Percentiles rank a stretch among this genome's conserved stretches.
Conservation (phyloP, 2,329 filamentous ascomycete genomes). For the Shiraia bambusicola region DNA sequence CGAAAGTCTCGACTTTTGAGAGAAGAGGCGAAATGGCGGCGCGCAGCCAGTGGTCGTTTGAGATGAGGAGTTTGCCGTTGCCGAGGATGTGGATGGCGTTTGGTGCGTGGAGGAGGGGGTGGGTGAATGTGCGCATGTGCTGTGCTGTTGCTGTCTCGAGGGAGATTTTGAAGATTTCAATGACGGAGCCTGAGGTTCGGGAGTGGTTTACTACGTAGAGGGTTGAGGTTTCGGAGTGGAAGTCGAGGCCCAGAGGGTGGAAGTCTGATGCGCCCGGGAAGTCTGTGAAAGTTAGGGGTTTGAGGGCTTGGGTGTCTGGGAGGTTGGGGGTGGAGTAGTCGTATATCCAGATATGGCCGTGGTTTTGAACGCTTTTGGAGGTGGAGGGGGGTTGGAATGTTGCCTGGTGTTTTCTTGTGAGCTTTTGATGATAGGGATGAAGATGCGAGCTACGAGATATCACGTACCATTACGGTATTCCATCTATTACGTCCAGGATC, state of each 20-base stretch:
- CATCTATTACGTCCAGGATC: slow-evolving; percentile 47
- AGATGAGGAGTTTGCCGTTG: slow-evolving; percentile 39
- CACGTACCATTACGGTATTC: slow-evolving; percentile 50
- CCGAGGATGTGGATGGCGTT: slow-evolving; percentile 45
- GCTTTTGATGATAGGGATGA: background rate
- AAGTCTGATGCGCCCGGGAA: slow-evolving; percentile 36
- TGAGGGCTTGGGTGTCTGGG: slow-evolving; percentile 20
- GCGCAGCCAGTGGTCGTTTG: slow-evolving; percentile 48
- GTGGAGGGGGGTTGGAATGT: slow-evolving; percentile 22
- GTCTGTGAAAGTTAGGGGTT: slow-evolving; percentile 26
- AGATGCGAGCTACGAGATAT: background rate
- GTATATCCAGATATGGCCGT: slow-evolving; percentile 44
- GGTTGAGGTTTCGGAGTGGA: slow-evolving; percentile 35
- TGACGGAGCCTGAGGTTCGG: slow-evolving; percentile 25
- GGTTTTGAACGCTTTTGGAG: slow-evolving; percentile 13
- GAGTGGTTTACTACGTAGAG: slow-evolving; percentile 48
- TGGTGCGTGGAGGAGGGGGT: slow-evolving; percentile 39
- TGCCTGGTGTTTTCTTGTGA: slow-evolving; percentile 25
- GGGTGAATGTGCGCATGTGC: slow-evolving; percentile 33
- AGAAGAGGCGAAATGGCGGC: slow-evolving; percentile 27
- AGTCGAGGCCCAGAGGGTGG: slow-evolving; percentile 48
- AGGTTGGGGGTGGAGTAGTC: slow-evolving; percentile 35
- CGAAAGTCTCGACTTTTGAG: slow-evolving; percentile 44
- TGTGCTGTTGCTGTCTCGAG: slow-evolving; percentile 23
- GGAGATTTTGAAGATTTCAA: slow-evolving; percentile 39